Evolutionary conservation across 257 asterid species (phyloP), one percentile per base, ranked within the genome.

Genomic region (Linaria vulgaris): DNA sequence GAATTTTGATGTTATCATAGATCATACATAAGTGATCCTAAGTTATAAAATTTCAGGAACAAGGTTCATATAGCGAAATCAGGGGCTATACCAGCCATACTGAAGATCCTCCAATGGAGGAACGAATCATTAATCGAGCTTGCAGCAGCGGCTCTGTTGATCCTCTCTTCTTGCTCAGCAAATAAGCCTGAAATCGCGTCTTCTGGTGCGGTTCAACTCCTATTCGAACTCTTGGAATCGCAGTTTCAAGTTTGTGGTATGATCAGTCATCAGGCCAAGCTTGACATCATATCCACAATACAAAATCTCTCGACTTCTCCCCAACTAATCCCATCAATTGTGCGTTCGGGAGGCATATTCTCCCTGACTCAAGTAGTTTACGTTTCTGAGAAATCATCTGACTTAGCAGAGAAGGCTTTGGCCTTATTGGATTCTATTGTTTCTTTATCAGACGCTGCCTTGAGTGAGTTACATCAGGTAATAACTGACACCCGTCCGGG

Each of bases 161-260:
- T 79, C 56, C 82, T 89, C 59, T 84, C 94, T 24, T 82, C 95
- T 23, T 80, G 91, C 76, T 64, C 82, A 0, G 78, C 80, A 25
- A 89, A 86, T 71, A 89, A 86, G 83, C 62, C 75, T 6, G 85
- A 62, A 46, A 81, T 89, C 56, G 91, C 89, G 1, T 72, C 85
- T 27, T 79, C 91, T 0, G 94, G 95, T 1, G 86, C 84, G 16
- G 64, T 89, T 50, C 82, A 67, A 43, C 63, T 74, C 48, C 79
- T 88, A 11, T 57, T 81, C 47, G 72, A 75, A 50, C 76, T 83
- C 46, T 48, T 89, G 9, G 75, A 72, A 24, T 73, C 82, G 2
- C 76, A 73, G 38, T 64, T 70, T 56, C 49, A 53, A 5, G n/a
- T 48, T 10, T 59, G 71, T 44, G 66, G 67, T 31, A 69, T 20